These are phyloP conservation scores for Komagataella pseudopastoris DNA, from an alignment of 805 yeast genomes.

Conservation along the genomic window DNA sequence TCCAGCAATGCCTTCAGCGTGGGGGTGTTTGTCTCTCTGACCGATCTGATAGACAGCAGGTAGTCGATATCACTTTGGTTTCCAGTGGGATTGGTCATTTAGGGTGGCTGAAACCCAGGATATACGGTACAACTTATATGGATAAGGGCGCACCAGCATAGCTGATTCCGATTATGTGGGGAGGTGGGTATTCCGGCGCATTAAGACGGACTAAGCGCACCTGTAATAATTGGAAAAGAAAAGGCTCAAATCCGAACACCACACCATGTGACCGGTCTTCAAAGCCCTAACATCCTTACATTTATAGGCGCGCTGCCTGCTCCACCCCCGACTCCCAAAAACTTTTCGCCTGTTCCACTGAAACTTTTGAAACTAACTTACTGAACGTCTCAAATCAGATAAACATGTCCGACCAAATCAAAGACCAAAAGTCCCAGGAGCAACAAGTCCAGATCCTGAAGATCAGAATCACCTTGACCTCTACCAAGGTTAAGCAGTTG, in stretches of 20 bases:
- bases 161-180: background rate
- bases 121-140: background rate
- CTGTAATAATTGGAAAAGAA: too few species aligned
- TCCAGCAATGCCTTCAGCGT: conserved; percentile 26
- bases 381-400: conserved; percentile 20
- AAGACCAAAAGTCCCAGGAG: conserved; percentile 68
- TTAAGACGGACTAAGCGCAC: background rate
- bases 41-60: conserved; percentile 37
- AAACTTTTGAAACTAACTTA: background rate
- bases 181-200: background rate
- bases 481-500: conserved; percentile 96
- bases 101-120: background rate
- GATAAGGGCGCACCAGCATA: background rate
- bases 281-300: background rate
- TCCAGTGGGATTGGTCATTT: background rate
- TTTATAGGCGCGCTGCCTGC: background rate
- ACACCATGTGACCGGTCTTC: background rate
- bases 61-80: conserved; percentile 11
- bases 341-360: background rate
- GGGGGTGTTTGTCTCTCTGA: conserved; percentile 34
- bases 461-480: conserved; percentile 98
- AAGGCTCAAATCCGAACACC: background rate
- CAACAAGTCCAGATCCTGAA: conserved; percentile 63
- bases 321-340: background rate
- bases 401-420: conserved; percentile 76